These are phyloP conservation scores for Stemphylium beticola DNA, from an alignment of 2,329 filamentous ascomycete genomes.

Conservation along the genomic window DNA sequence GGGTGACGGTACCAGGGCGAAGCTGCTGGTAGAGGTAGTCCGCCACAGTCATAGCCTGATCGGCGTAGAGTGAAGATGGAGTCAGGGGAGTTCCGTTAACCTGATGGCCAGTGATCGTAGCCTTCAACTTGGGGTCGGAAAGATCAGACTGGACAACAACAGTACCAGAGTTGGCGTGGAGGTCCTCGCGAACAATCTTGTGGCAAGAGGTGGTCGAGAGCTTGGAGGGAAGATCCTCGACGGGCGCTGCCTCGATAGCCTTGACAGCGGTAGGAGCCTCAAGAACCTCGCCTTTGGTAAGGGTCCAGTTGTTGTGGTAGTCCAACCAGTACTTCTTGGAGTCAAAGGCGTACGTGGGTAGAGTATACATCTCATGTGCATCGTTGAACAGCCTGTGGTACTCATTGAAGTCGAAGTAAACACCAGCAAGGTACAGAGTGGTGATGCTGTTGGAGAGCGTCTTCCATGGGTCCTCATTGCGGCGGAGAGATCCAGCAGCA, in stretches of 20 bases:
- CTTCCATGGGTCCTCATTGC: conserved; percentile 68
- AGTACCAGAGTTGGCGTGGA: conserved; percentile 64
- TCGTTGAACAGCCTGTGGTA: conserved; percentile 68
- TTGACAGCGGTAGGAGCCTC: conserved; percentile 48
- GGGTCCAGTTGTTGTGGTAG: conserved; percentile 73
- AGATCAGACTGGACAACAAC: conserved; percentile 72
- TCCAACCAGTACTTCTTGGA: conserved; percentile 76
- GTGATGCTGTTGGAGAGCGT: conserved; percentile 65
- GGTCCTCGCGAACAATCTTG: conserved; percentile 66
- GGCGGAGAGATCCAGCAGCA: conserved; percentile 66
- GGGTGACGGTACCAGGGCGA: conserved; percentile 61
- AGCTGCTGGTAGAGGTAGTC: conserved; percentile 72
- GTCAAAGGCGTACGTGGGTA: conserved; percentile 73
- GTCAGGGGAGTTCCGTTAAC: conserved; percentile 72
- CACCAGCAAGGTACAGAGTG: conserved; percentile 66
- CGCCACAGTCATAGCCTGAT: conserved; percentile 69
- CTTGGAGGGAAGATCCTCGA: conserved; percentile 56
- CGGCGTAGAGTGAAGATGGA: conserved; percentile 68
- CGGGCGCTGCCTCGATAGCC: conserved; percentile 48
- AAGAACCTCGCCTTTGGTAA: conserved; percentile 69
- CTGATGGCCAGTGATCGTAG: conserved; percentile 68
- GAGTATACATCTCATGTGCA: conserved; percentile 64
- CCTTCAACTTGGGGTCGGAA: conserved; percentile 66
- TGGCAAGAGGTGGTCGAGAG: conserved; percentile 71
- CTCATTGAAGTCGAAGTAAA: conserved; percentile 73